These are phyloP conservation scores for Acanthamoeba triangularis DNA, from an alignment of 208 protist genomes.

Conservation along the genomic window DNA sequence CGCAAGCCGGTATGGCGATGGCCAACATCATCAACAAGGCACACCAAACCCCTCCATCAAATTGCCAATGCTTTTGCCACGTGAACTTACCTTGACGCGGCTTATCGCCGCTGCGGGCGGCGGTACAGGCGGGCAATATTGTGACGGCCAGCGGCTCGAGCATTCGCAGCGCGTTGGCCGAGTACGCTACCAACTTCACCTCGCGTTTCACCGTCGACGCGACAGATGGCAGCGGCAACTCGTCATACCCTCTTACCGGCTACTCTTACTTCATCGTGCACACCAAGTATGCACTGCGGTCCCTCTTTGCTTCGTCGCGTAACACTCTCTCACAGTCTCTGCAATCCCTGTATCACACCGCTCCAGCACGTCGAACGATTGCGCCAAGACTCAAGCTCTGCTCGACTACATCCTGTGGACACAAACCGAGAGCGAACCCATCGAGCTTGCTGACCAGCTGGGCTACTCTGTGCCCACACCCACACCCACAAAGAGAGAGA, in stretches of 20 bases:
- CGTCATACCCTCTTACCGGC: neutral
- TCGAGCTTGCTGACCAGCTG: neutral
- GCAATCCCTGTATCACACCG: too few species aligned
- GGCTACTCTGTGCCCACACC: neutral
- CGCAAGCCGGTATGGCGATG: neutral
- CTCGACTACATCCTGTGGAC: constrained; percentile 34
- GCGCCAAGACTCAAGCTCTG: neutral
- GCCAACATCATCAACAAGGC: neutral
- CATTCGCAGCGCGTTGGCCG: neutral
- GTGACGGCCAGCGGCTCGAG: neutral
- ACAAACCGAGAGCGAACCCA: neutral
- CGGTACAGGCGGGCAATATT: neutral
- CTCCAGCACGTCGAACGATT: neutral
- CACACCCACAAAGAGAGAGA: too few species aligned
- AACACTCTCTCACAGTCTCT: too few species aligned
- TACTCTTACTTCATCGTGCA: constrained; percentile 17
- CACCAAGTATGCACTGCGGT: neutral
- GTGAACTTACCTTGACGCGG: too few species aligned
- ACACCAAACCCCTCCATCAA: too few species aligned
- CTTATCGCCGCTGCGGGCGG: too few species aligned
- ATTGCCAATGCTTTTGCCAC: too few species aligned
- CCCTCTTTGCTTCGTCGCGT: neutral
- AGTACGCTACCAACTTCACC: neutral
- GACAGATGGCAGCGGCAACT: neutral
- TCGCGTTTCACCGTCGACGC: neutral